These are phyloP conservation scores for Collybiopsis confluens DNA, from an alignment of 768 basidiomycete species.

Conservation along the genomic window DNA sequence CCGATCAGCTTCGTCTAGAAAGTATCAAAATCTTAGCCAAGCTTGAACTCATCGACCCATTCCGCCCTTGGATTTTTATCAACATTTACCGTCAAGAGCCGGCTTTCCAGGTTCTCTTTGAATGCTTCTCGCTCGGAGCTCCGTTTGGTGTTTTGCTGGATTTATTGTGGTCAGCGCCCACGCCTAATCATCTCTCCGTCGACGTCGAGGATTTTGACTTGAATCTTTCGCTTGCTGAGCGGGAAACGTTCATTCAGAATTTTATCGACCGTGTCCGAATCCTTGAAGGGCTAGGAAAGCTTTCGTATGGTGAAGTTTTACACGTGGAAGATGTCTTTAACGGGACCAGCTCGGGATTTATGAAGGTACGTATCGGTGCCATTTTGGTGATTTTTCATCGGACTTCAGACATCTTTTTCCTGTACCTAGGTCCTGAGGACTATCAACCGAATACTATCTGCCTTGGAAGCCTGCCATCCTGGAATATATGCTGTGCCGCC, in stretches of 20 bases:
- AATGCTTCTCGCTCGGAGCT: slow-evolving; percentile 32
- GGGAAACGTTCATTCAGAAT: slow-evolving; percentile 25
- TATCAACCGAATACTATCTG: slow-evolving; percentile 26
- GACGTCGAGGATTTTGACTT: slow-evolving; percentile 26
- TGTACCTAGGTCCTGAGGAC: slow-evolving; percentile 28
- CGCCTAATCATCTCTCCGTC: slow-evolving; percentile 23
- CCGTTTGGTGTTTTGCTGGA: slow-evolving; percentile 31
- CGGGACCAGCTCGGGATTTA: slow-evolving; percentile 26
- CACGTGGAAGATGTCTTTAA: slow-evolving; percentile 31
- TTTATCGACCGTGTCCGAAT: slow-evolving; percentile 32
- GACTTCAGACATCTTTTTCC: not conserved
- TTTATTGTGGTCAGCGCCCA: slow-evolving; percentile 30
- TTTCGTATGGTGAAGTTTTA: slow-evolving; percentile 37
- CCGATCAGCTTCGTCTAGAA: slow-evolving; percentile 32
- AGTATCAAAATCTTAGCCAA: slow-evolving; percentile 31
- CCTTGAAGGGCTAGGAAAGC: slow-evolving; percentile 27
- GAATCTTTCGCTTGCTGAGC: slow-evolving; percentile 22
- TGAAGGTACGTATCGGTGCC: slow-evolving; percentile 23
- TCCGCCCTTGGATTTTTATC: slow-evolving; percentile 31
- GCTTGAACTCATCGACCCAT: slow-evolving; percentile 33
- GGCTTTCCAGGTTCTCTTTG: slow-evolving; percentile 29
- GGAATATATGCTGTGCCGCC: slow-evolving; percentile 28
- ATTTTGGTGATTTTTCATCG: not conserved
- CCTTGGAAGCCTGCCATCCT: slow-evolving; percentile 32
- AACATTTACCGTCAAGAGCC: slow-evolving; percentile 19